phyloP scores from a whole-genome alignment of 192 early-diverging fungal species.

The Helicostylum pulchrum region DNA sequence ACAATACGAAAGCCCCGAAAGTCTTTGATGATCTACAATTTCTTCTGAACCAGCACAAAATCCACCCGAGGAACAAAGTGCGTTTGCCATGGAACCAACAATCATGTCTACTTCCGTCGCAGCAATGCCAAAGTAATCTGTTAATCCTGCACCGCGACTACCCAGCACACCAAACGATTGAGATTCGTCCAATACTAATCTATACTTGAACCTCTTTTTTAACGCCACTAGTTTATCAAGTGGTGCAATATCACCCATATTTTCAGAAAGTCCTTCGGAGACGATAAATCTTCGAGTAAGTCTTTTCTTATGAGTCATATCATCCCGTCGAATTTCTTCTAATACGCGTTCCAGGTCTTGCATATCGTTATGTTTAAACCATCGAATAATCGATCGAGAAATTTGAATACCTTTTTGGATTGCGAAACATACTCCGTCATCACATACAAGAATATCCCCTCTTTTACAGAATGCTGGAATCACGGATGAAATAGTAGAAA shows the following conservation, averaged over 20 bases:
- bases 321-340: constrained; percentile 68
- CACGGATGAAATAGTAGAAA: constrained; percentile 87
- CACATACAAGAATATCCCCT: constrained; percentile 92
- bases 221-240: constrained; percentile 79
- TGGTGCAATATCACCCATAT: constrained; percentile 83
- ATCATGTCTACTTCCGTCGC: constrained; percentile 85
- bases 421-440: constrained; percentile 85
- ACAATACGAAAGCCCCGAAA: constrained; percentile 86
- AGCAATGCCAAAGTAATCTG: constrained; percentile 64
- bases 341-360: constrained; percentile 87
- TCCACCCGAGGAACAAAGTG: constrained; percentile 82
- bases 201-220: constrained; percentile 95
- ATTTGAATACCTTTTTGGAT: constrained; percentile 88
- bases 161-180: constrained; percentile 88
- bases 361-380: constrained; percentile 98
- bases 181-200: constrained; percentile 92
- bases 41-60: constrained; percentile 88
- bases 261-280: constrained; percentile 86
- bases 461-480: constrained; percentile 97
- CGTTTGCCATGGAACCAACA: constrained; percentile 76
- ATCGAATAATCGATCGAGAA: constrained; percentile 86
- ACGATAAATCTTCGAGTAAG: constrained; percentile 93
- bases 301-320: constrained; percentile 60
- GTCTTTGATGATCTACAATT: constrained; percentile 87
- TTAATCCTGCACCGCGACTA: constrained; percentile 80